phyloP scores from a whole-genome alignment of 257 asterid species.

The Schizonepeta tenuifolia region DNA sequence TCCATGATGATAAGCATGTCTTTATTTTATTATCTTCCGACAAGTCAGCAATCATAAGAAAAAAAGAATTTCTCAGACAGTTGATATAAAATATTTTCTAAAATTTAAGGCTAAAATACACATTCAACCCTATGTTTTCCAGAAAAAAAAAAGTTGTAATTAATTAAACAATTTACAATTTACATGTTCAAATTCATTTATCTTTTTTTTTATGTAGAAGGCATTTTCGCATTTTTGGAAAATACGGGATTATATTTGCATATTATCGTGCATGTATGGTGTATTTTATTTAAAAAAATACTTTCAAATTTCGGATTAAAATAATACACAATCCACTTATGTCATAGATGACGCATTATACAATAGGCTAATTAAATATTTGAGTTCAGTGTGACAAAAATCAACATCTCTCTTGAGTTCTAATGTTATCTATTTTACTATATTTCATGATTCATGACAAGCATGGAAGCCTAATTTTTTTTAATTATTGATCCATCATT shows the following conservation, averaged over 20 bases:
- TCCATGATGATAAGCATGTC: slow-evolving; percentile 18
- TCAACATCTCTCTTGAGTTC: neutral
- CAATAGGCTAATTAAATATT: neutral
- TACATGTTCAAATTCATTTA: no score
- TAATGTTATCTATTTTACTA: neutral
- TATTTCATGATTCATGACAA: slow-evolving; percentile 13
- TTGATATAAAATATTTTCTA: neutral
- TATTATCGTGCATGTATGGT: no score
- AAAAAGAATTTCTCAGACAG: neutral
- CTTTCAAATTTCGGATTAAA: neutral
- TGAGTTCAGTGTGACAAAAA: neutral
- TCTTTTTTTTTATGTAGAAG: no score
- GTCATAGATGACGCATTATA: slow-evolving; percentile 17
- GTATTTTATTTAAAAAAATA: no score
- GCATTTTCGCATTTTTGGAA: no score
- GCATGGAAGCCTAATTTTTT: slow-evolving; percentile 16
- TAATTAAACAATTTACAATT: no score
- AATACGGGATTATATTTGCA: no score
- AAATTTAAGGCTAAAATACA: neutral
- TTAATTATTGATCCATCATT: neutral
- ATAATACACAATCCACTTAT: neutral
- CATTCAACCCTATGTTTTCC: neutral
- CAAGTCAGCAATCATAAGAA: slow-evolving; percentile 4
- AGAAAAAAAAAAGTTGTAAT: no score
- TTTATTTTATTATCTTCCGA: slow-evolving; percentile 13